Evolutionary conservation across 2,329 filamentous ascomycete species (phyloP), one percentile per base, ranked within the genome.

Genomic region (Fusarium nodosum): DNA sequence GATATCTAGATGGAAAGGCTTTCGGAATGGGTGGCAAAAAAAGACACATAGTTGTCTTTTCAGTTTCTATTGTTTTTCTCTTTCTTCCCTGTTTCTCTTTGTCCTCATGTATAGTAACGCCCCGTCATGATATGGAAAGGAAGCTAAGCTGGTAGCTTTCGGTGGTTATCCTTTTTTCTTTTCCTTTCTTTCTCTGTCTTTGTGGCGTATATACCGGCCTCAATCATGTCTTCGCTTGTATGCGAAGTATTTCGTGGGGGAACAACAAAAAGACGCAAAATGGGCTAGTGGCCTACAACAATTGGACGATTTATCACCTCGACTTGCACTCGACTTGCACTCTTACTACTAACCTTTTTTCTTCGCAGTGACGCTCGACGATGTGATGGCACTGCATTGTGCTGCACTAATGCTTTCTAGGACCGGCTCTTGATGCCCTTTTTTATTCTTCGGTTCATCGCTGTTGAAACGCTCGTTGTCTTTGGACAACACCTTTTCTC

Each of bases 401-500:
- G 28, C 28, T 11, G 10, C 28, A 33, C 30, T 39, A 15, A 45
- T 16, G n/a, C 46, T 7, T 7, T 39, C 28, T 33, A 45, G 50
- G 36, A 33, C 24, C 31, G 44, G 52, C 50, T 56, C 56, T 60
- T 42, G 48, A 56, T 61, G 10, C 36, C 50, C 22, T 24, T 60
- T 22, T n/a, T 36, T 38, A 15, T 60, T 68, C 59, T 68, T 59
- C 64, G 57, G 61, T 47, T 60, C 7, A 56, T 65, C 33, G 46
- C 69, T 66, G 64, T 68, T 64, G 56, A 72, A 66, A 54, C 64
- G 56, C 50, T 60, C 42, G 59, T 62, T 34, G 70, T 72, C 66
- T 57, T 63, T 45, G 66, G 57, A 63, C 72, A 74, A 72, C 67
- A 68, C 74, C 72, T 78, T 85, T 86, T 86, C 85, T 86, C 85